phyloP scores from a whole-genome alignment of 1,284 basidiomycete genomes.

The Ustilago lituana region DNA sequence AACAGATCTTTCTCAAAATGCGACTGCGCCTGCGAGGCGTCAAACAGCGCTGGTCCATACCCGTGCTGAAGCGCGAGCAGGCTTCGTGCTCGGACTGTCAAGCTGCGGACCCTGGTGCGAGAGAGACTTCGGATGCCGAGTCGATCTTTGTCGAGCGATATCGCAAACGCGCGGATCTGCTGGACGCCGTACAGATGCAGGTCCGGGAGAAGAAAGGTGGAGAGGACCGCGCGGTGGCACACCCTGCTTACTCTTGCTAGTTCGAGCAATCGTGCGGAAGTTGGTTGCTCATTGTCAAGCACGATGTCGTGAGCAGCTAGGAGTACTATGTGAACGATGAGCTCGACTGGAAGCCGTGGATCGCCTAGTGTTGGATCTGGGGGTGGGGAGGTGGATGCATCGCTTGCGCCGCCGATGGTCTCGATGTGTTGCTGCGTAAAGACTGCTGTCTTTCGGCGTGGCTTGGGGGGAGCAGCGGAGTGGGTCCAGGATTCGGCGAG shows the following conservation, averaged over 20 bases:
- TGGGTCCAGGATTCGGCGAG: conserved; percentile 13
- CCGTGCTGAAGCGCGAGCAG: not conserved
- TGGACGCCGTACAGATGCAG: conserved; percentile 16
- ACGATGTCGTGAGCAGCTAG: conserved; percentile 14
- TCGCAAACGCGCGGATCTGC: conserved; percentile 22
- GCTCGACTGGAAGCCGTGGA: conserved; percentile 30
- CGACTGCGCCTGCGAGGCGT: conserved; percentile 36
- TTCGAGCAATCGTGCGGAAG: conserved; percentile 6
- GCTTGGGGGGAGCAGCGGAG: not conserved
- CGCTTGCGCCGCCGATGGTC: conserved; percentile 32
- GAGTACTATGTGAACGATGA: conserved; percentile 29
- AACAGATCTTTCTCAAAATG: conserved; percentile 22
- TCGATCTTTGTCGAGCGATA: conserved; percentile 21
- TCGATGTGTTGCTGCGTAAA: conserved; percentile 37
- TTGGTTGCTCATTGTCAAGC: not conserved
- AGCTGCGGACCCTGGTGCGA: not conserved
- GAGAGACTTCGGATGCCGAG: conserved; percentile 12
- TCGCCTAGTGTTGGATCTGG: not conserved
- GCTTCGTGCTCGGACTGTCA: conserved; percentile 17
- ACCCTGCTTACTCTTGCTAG: conserved; percentile 23
- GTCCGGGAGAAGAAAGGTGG: conserved; percentile 8
- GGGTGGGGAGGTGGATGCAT: not conserved
- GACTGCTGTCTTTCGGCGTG: conserved; percentile 19
- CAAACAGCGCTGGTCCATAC: conserved; percentile 29
- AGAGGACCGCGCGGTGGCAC: conserved; percentile 21